Conservation (phyloP, 1,284 basidiomycete genomes). For the Heterobasidion irregulare region DNA sequence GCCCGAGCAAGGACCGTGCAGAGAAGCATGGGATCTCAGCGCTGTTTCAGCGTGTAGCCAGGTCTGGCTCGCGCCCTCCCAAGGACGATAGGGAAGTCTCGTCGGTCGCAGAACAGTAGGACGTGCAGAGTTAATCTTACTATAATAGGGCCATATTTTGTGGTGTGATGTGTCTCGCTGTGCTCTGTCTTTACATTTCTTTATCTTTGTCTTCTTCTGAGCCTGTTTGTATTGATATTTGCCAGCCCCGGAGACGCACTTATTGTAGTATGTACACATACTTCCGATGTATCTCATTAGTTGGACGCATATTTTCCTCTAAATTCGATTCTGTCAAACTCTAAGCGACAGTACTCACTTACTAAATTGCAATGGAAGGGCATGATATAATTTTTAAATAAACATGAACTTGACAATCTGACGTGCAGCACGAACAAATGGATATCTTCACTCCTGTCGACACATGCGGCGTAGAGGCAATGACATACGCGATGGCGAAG, state of each 20-base stretch:
- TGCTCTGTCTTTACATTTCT: background rate
- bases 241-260: background rate
- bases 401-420: too few species aligned
- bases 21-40: conserved; percentile 3
- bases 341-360: too few species aligned
- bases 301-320: background rate
- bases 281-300: background rate
- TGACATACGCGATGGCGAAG: too few species aligned
- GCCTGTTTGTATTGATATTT: background rate
- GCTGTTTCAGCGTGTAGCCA: conserved; percentile 1
- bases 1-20: background rate
- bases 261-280: background rate
- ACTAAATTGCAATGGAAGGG: too few species aligned
- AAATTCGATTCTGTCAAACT: background rate
- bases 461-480: too few species aligned
- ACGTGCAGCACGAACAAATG: too few species aligned
- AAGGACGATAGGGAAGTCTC: background rate
- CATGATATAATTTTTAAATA: too few species aligned
- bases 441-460: too few species aligned
- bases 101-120: background rate
- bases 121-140: background rate
- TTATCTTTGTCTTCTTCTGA: background rate
- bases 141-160: background rate
- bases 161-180: background rate
- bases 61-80: conserved; percentile 1